Evolutionary conservation across 805 yeast species (phyloP), one percentile per base, ranked within the genome.

Genomic region (Candida silvicultrix): DNA sequence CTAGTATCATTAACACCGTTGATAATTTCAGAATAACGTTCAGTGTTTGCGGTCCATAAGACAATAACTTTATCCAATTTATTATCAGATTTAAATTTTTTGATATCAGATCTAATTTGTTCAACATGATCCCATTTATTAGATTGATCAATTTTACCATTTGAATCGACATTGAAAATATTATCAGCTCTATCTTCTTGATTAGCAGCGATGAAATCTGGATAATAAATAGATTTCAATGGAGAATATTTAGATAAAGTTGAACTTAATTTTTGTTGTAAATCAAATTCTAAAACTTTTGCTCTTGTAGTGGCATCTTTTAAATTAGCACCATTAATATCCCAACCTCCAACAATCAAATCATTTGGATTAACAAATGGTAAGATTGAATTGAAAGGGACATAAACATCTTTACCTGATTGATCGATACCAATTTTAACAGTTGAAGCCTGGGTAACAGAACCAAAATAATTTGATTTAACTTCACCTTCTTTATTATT

Each of bases 21-120:
- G 39, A 81, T 68, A 38, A 92, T 62, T 37, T 85, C 90, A 39
- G 95, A 80, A 65, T 85, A 89, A 64, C 97, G 82, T 72, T 90
- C 98, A 46, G 98, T 90, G 71, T 90, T 92, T 46, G 98, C 98
- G 40, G 97, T 89, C 98, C 98, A 90, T 61, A 90, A 74, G 41
- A 92, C 86, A 62, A 90, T 80, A 46, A 92, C 95, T 64, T 84
- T 85, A 67, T 90, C 97, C 59, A 90, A 80, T 35, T 69, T 65
- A 63, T 92, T 87, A 50, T 71, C 66, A 36, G 63, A 61, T 69
- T 89, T 90, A 75, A 90, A 90, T 48, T 80, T 79, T 56, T 76
- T 72, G 58, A 90, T 90, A 66, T 90, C 97, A 46, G 74, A 70
- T 69, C 97, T 85, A 67, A 90, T 82, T 52, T 72, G 80, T 73